Evolutionary conservation across 1,284 basidiomycete genomes (phyloP), one percentile per base, ranked within the genome.

Genomic region (Athelia psychrophila): DNA sequence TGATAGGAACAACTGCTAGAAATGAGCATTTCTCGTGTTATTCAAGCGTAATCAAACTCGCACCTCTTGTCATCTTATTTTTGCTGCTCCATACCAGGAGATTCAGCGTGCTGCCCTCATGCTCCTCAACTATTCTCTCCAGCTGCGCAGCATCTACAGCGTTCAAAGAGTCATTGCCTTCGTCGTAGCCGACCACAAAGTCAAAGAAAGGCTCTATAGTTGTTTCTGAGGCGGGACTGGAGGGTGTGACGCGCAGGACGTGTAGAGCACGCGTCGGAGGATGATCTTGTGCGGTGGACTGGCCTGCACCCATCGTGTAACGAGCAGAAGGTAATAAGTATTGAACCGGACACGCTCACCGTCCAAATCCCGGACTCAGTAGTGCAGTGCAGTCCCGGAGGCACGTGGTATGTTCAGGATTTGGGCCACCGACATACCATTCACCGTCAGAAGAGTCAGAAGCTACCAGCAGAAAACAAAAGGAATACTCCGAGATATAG

Each of bases 191-290:
- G 38, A 98, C 85, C 30, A 98, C 83, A 68, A 97, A 98, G 74
- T 98, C 96, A 65, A 99, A 99, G 73, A 95, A 97, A 0, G 95
- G 92, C 64, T 98, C 95, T 44, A 98, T 89, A 49, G 83, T 84
- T 4, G 91, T 91, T 51, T 86, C 78, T 9, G 91, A 90, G 1
- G 92, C 90, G 16, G 93, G 93, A 1, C 92, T 94, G n/a, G 80
- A 79, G 2, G 92, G 88, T 1, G 91, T 91, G 36, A 95, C 92
- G 53, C 93, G 85, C 52, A 95, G 74, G 57, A 93, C 88, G 65
- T 95, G 93, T 16, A 95, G 78, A 5, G 88, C 93, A 53, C 79
- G 81, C 35, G 79, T 71, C 33, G 86, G 84, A 27, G 75, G 67
- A 53, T 83, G 79, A 15, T 68, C 63, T 56, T 81, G 75, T 33